Base-by-base conservation (phyloP, 2,329 filamentous ascomycete species). In the Cordyceps javanica region DNA sequence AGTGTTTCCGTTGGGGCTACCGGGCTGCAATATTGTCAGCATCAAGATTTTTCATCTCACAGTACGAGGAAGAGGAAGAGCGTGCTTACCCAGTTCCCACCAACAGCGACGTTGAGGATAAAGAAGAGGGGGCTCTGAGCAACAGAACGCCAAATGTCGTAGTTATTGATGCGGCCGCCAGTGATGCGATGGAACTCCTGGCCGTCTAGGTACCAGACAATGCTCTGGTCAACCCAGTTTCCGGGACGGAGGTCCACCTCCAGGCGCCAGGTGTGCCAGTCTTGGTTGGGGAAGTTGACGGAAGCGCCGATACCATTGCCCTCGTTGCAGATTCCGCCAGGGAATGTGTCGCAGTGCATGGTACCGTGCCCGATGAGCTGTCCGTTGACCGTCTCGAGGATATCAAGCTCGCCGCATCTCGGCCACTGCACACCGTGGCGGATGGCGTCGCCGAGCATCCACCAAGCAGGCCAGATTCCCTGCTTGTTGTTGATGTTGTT, bases 391-490 rank as follows among this genome's bases (percentile, higher is more conserved):
- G 75, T 77, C 72, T 84, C 81, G 66, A 84, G 72, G 62, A 83
- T 77, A 65, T 84, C 82, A 51, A 84, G 70, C 72, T 84, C 82
- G 60, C 81, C 82, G 59, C 77, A 79, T 9, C 60, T 55, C 0
- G 82, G 82, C 82, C 82, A 84, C 14, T 63, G 36, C 1, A 72
- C 75, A 9, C 78, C 79, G 45, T 75, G 70, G 26, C 77, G 75
- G 56, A 78, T 70, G 11, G 74, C 66, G 51, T 82, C 73, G 41
- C 81, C 80, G 16, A 83, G 72, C 60, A 82, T 71, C 81, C 80
- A 84, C 63, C 83, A 83, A 0, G 81, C 81, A 0, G 81, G 80
- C 81, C 81, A 84, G 51, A 83, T 72, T 5, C 82, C 82, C 62
- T 81, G 73, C 67, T 82, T 79, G 44, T 67, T 65, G 2, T 72